Evolutionary conservation across 768 basidiomycete genomes (phyloP), one percentile per base, ranked within the genome.

Genomic region (Mycena metata): DNA sequence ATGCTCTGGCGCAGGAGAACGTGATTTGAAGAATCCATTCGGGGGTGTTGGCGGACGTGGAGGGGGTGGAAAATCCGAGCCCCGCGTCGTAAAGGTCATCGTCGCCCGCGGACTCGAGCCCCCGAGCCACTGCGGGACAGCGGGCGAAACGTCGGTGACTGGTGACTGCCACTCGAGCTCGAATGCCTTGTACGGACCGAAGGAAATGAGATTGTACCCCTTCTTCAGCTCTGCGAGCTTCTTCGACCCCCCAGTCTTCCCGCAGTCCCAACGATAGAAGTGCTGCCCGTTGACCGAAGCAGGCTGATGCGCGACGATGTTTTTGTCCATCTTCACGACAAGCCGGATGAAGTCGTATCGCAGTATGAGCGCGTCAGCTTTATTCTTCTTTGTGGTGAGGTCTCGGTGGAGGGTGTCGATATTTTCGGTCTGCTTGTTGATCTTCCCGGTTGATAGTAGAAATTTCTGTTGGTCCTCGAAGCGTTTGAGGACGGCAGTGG

Each of bases 111-210:
- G 55, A 5, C 42, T 61, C 15, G 52, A 11, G 17, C 35, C 49
- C 0, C 52, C 46, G 17, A 71, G 45, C 43, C 52, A 47, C 35
- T 67, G 60, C 36, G 30, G 60, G 42, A 71, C 45, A 19, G 67
- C 23, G 45, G 61, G 61, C 1, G 67, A 43, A 10, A 55, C 51
- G 24, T 55, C 59, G 15, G 70, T 71, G 9, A 71, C 19, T 7
- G 72, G 72, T 15, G 72, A 64, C 49, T 71, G 60, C 72, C 72
- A 73, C 45, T 67, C 67, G 16, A 64, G 50, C 60, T 73, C 70
- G 50, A 66, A 71, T 17, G 70, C 72, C 43, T 54, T 67, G 65
- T 66, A 69, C 5, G 64, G 42, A 21, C 63, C 67, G 41, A 73
- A 71, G n/a, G 49, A 42, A 35, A 73, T 64, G 16, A 66, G 57